Evolutionary conservation across 2,329 filamentous ascomycete genomes (phyloP), one percentile per base, ranked within the genome.

Genomic region (Emydomyces testavorans): DNA sequence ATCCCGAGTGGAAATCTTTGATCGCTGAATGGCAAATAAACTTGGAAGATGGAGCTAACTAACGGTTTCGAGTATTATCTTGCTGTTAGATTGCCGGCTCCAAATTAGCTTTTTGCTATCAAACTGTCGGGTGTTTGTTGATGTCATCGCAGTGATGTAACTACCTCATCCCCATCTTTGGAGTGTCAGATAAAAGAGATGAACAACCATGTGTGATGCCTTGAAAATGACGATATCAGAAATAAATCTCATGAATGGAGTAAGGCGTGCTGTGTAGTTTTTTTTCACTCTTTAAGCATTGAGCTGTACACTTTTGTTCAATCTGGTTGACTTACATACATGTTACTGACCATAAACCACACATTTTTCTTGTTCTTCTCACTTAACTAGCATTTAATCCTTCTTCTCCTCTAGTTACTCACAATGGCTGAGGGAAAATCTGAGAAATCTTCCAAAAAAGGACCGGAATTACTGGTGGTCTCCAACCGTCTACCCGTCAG

Each of bases 401-500:
- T 11, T 10, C 16, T 13, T 40, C 21, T 28, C 6, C 20, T 40
- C 26, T 6, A 28, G 26, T 28, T 28, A 16, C 20, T 39, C 28
- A 46, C 16, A 28, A 50, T 50, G 48, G 15, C 40, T 36, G 35
- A 26, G 10, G 26, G 41, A 18, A 28, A 39, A 2, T n/a, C 34
- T 5, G 13, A 39, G 18, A 46, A 24, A 13, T 18, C 21, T 18
- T n/a, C n/a, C n/a, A n/a, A n/a, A n/a, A n/a, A n/a, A n/a, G 32
- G 38, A 21, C 38, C 47, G 26, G 39, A 45, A 7, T 20, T 52
- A 6, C 39, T 94, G 43, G 80, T 95, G 32, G 80, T 94, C 54
- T 94, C 89, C 20, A 95, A 95, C 65, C 85, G 90, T 42, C 76
- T 95, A 31, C 89, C 89, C 41, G 84, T 95, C 60, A 94, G 87